Conservation (phyloP, 805 yeast species). For the Naumovozyma castellii region DNA sequence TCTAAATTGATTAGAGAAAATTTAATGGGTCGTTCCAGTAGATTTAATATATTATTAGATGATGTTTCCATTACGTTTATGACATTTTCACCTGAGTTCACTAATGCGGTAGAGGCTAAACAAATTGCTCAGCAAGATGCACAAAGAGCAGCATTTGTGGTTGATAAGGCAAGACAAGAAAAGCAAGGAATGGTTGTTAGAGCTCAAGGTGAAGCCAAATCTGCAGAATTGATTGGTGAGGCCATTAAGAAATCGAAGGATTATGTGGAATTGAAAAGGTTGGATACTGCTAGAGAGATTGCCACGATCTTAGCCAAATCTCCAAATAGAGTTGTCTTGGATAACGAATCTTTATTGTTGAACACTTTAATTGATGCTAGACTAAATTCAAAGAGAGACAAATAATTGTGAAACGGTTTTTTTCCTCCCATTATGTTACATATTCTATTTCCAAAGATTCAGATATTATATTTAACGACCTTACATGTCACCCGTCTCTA, state of each 20-base stretch:
- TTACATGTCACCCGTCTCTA: no score
- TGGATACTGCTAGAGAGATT: constrained; percentile 95
- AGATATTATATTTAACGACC: no score
- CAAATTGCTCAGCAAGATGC: constrained; percentile 99
- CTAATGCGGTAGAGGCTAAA: constrained; percentile 95
- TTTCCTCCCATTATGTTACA: background rate
- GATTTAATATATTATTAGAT: constrained; percentile 79
- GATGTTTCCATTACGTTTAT: constrained; percentile 94
- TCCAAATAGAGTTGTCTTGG: constrained; percentile 86
- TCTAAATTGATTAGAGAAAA: constrained; percentile 85
- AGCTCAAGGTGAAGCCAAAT: constrained; percentile 97
- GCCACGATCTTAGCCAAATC: constrained; percentile 76
- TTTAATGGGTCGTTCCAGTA: constrained; percentile 80
- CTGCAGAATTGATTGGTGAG: constrained; percentile 97
- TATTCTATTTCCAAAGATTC: background rate
- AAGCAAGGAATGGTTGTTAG: constrained; percentile 94
- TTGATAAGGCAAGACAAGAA: constrained; percentile 95
- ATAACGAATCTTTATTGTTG: constrained; percentile 83
- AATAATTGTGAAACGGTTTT: background rate
- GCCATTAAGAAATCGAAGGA: constrained; percentile 95
- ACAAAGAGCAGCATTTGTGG: constrained; percentile 94
- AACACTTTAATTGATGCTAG: constrained; percentile 81
- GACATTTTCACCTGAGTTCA: constrained; percentile 97
- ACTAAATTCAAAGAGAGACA: constrained; percentile 5
- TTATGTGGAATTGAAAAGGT: constrained; percentile 91